Evolutionary conservation across 352 stramenopile genomes (phyloP).

Genomic region (Phytophthora litchii): DNA sequence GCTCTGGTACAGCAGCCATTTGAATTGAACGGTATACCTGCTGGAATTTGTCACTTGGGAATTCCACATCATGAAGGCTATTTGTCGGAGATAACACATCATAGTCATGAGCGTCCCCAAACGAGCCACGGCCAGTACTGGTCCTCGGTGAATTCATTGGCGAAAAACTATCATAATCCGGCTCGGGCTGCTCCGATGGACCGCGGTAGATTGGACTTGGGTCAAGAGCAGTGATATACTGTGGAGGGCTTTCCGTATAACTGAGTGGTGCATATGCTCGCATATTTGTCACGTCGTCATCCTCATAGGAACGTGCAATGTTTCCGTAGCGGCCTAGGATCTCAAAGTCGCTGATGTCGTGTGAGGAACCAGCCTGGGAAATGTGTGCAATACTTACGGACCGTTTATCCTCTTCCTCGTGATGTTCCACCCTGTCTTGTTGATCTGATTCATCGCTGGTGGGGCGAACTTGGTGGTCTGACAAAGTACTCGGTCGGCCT

Average conservation of each 20-base stretch:
- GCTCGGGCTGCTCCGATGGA: constrained; percentile 24
- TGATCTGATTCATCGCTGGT: constrained; percentile 8
- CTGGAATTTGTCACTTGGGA: constrained; percentile 74
- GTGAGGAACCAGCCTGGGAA: constrained; percentile 35
- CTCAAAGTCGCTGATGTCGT: constrained; percentile 46
- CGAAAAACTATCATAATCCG: constrained; percentile 56
- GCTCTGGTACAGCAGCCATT: constrained; percentile 24
- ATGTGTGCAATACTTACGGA: constrained; percentile 25
- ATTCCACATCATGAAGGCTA: constrained; percentile 61
- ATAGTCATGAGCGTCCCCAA: constrained; percentile 45
- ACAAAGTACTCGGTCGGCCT: constrained; percentile 17
- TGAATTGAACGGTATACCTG: constrained; percentile 79
- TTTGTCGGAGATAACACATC: constrained; percentile 60
- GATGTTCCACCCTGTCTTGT: constrained; percentile 20
- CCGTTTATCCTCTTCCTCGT: constrained; percentile 19
- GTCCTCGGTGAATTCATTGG: constrained; percentile 42
- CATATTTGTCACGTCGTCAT: constrained; percentile 46
- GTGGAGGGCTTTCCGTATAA: constrained; percentile 37
- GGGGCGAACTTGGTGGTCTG: constrained; percentile 25
- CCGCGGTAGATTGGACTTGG: constrained; percentile 45
- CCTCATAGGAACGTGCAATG: constrained; percentile 34
- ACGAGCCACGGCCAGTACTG: constrained; percentile 30
- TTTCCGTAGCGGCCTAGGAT: constrained; percentile 41
- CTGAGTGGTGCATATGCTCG: constrained; percentile 34
- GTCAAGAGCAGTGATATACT: constrained; percentile 42